A percentile compares a stretch with the other conserved stretches of the same genome.
Conservation (phyloP, 345 rosid species). For the Sisymbrium altissimum region DNA sequence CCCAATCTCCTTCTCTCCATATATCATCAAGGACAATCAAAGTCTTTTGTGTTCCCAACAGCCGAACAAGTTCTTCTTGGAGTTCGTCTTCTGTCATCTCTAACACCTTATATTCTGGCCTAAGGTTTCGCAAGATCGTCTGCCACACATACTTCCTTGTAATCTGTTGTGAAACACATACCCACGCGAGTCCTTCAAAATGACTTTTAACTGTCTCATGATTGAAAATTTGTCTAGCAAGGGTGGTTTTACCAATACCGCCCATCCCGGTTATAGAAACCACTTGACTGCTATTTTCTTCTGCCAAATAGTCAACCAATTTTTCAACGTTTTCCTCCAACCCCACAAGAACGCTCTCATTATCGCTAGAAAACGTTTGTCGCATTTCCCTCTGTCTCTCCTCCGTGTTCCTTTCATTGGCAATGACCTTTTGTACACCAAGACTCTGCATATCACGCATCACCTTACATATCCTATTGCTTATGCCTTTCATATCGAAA, state of each 20-base stretch:
- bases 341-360: constrained; percentile 37
- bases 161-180: constrained; percentile 37
- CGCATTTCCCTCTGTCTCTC: neutral
- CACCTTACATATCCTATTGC: neutral
- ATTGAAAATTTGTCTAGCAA: constrained; percentile 32
- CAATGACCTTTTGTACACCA: neutral
- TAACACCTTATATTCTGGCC: constrained; percentile 2
- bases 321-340: constrained; percentile 11
- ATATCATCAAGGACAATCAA: constrained; percentile 26
- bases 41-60: neutral
- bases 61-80: constrained; percentile 13
- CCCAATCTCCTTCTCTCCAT: constrained; percentile 39
- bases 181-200: constrained; percentile 37
- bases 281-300: constrained; percentile 9
- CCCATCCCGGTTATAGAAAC: constrained; percentile 50
- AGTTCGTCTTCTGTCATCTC: constrained; percentile 32
- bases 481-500: neutral
- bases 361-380: constrained; percentile 3
- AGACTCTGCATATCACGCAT: neutral
- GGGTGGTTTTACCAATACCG: constrained; percentile 50
- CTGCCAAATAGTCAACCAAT: constrained; percentile 25
- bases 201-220: neutral
- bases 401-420: neutral
- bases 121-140: constrained; percentile 24
- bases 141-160: constrained; percentile 26